phyloP scores from a whole-genome alignment of 768 basidiomycete species.

The Lentinula edodes region DNA sequence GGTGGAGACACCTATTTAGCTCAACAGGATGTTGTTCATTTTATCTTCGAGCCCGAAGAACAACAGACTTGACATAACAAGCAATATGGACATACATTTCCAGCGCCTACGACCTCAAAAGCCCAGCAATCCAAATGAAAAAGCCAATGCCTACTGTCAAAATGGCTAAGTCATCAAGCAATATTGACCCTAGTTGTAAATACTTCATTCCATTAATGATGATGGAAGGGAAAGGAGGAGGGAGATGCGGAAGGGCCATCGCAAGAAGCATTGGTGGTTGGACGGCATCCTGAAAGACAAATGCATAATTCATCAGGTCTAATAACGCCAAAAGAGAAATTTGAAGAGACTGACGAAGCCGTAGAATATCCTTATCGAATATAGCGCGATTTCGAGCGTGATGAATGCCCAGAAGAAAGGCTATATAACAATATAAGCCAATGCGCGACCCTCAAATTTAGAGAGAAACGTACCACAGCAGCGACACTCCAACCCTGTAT shows the following conservation, averaged over 20 bases:
- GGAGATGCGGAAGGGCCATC: slow-evolving; percentile 59
- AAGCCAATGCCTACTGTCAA: slow-evolving; percentile 70
- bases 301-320: not conserved
- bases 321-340: not conserved
- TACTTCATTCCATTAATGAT: slow-evolving; percentile 63
- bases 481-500: slow-evolving; percentile 40
- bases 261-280: slow-evolving; percentile 56
- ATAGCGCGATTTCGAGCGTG: slow-evolving; percentile 63
- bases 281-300: slow-evolving; percentile 42
- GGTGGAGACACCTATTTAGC: not conserved
- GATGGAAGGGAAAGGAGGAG: slow-evolving; percentile 56
- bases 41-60: not conserved
- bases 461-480: slow-evolving; percentile 42
- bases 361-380: slow-evolving; percentile 67
- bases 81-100: not conserved
- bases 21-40: not conserved
- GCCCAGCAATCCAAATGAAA: slow-evolving; percentile 49
- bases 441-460: not conserved
- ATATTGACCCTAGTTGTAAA: slow-evolving; percentile 56
- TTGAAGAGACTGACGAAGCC: slow-evolving; percentile 47
- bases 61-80: not conserved
- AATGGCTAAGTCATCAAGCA: slow-evolving; percentile 69
- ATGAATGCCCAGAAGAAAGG: slow-evolving; percentile 83
- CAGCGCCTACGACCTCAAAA: slow-evolving; percentile 21
- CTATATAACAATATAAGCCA: slow-evolving; percentile 27